A percentile compares a stretch with the other conserved stretches of the same genome.
phyloP scores from a whole-genome alignment of 768 basidiomycete genomes.

The Tricholoma sp. region DNA sequence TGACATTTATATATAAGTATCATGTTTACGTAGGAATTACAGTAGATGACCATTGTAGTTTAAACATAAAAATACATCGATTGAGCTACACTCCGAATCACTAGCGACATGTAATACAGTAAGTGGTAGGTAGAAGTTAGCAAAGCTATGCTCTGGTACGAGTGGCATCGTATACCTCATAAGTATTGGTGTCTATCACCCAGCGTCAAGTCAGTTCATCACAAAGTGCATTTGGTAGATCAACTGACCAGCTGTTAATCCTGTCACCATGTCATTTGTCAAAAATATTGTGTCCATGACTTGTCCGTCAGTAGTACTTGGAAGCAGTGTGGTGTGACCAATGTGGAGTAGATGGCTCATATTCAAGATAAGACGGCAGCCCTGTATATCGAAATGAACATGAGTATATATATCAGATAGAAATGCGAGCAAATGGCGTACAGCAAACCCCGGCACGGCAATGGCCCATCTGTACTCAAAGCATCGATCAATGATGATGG shows the following conservation, averaged over 20 bases:
- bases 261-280: conserved; percentile 1
- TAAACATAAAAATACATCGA: background rate
- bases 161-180: background rate
- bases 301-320: background rate
- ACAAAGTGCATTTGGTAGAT: background rate
- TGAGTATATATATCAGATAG: background rate
- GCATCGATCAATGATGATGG: background rate
- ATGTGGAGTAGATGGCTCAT: conserved; percentile 17
- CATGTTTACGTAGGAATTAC: background rate
- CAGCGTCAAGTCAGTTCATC: background rate
- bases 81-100: background rate
- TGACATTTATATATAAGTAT: background rate
- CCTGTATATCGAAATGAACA: conserved; percentile 4
- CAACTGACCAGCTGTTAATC: conserved; percentile 1
- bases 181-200: background rate
- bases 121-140: background rate
- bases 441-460: conserved; percentile 20
- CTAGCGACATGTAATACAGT: background rate
- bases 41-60: background rate
- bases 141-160: background rate
- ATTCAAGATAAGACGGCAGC: conserved; percentile 21
- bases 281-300: conserved; percentile 6
- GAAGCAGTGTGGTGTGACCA: background rate
- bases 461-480: conserved; percentile 14
- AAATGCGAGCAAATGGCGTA: conserved; percentile 1